A percentile compares a stretch with the other conserved stretches of the same genome.
These are phyloP conservation scores for Macrotyloma uniflorum DNA, from an alignment of 306 rosid species.

Conservation along the genomic window DNA sequence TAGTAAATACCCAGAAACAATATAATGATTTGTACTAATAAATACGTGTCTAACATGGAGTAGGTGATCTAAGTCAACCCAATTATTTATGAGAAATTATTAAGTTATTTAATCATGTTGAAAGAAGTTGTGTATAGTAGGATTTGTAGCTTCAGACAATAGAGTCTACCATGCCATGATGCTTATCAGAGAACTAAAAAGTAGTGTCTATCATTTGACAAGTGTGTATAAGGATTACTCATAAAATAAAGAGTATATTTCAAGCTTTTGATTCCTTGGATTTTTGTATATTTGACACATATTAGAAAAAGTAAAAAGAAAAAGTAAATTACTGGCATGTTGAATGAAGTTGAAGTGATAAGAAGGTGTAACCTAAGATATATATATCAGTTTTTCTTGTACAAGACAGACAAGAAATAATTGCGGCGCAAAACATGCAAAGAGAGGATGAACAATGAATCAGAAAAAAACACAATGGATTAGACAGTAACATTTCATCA, in stretches of 20 bases:
- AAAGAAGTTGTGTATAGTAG: background rate
- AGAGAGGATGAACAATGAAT: slow-evolving; percentile 1
- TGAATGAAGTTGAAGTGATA: slow-evolving; percentile 26
- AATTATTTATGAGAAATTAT: slow-evolving; percentile 29
- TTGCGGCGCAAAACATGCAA: slow-evolving; percentile 61
- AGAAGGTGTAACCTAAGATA: background rate
- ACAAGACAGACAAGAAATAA: slow-evolving; percentile 14
- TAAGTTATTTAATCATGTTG: slow-evolving; percentile 12
- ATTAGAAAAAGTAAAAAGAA: background rate
- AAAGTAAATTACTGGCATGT: background rate
- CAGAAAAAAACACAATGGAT: background rate
- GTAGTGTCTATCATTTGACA: slow-evolving; percentile 20
- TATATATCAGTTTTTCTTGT: background rate
- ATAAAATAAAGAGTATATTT: background rate
- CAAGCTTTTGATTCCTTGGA: background rate
- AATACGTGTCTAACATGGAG: slow-evolving; percentile 47
- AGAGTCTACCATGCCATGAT: slow-evolving; percentile 29
- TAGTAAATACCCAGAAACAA: slow-evolving; percentile 34
- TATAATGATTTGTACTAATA: background rate
- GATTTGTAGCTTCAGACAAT: slow-evolving; percentile 31
- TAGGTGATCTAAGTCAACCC: slow-evolving; percentile 31
- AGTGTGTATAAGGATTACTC: slow-evolving; percentile 5
- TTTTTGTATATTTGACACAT: background rate
- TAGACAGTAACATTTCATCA: slow-evolving; percentile 33
- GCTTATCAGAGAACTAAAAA: slow-evolving; percentile 25